These are phyloP conservation scores for Myxozyma melibiosi DNA, from an alignment of 805 yeast species.

Conservation along the genomic window DNA sequence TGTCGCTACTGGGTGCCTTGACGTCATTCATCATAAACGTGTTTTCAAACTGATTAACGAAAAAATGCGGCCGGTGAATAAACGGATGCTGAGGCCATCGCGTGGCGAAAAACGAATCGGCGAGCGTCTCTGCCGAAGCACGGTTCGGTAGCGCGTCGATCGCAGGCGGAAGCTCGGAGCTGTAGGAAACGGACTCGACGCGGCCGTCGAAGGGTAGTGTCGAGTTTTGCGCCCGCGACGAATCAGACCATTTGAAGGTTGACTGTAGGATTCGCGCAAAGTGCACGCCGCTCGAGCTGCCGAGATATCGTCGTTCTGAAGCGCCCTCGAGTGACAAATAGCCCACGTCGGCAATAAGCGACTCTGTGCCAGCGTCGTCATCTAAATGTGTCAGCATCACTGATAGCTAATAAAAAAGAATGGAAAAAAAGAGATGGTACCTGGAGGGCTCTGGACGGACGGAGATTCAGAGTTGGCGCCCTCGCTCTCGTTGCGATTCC, in stretches of 20 bases:
- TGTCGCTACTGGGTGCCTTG: constrained; percentile 12
- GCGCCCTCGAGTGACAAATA: constrained; percentile 19
- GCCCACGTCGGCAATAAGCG: constrained; percentile 17
- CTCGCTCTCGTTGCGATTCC: constrained; percentile 1
- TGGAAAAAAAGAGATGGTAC: not conserved
- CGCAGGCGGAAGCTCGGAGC: not conserved
- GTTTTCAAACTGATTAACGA: constrained; percentile 12
- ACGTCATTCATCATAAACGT: constrained; percentile 8
- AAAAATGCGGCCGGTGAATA: constrained; percentile 16
- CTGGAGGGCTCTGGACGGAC: constrained; percentile 5
- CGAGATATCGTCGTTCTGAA: constrained; percentile 21
- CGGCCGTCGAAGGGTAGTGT: constrained; percentile 7
- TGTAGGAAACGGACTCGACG: not conserved
- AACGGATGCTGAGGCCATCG: constrained; percentile 26
- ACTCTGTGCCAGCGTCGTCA: constrained; percentile 14
- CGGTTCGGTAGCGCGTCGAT: constrained; percentile 7
- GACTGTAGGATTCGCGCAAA: constrained; percentile 22
- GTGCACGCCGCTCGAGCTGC: constrained; percentile 22
- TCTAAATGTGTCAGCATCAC: not conserved
- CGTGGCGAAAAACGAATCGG: constrained; percentile 14
- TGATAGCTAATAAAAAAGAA: not conserved
- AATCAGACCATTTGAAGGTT: constrained; percentile 15
- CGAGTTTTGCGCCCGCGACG: constrained; percentile 14
- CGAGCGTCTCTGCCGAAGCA: not conserved
- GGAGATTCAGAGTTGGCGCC: constrained; percentile 4